Conservation (phyloP, 148 eudicot genomes). For the Heliamphora exappendiculata region DNA sequence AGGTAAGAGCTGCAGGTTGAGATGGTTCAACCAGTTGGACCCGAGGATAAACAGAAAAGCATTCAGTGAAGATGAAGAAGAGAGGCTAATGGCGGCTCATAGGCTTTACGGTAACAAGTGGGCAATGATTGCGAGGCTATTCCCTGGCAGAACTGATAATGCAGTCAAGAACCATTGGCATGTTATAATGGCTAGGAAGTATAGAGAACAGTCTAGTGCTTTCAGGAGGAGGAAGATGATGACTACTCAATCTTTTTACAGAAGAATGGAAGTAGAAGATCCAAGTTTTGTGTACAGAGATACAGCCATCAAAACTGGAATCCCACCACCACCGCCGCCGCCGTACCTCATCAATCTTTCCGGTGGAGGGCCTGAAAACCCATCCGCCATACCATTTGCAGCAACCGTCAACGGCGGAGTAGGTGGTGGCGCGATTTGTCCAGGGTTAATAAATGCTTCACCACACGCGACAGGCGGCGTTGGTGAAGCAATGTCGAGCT, state of each 20-base stretch:
- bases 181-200: slow-evolving; percentile 78
- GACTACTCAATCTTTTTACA: background rate
- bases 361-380: background rate
- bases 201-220: slow-evolving; percentile 58
- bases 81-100: slow-evolving; percentile 67
- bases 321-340: background rate
- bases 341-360: background rate
- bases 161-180: slow-evolving; percentile 97
- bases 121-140: slow-evolving; percentile 78
- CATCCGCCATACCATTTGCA: background rate
- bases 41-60: slow-evolving; percentile 79
- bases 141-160: slow-evolving; percentile 83
- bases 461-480: too few species aligned
- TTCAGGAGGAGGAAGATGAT: slow-evolving; percentile 40
- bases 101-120: slow-evolving; percentile 78
- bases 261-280: background rate
- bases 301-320: background rate
- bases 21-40: slow-evolving; percentile 91
- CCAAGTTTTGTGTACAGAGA: background rate
- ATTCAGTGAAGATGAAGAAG: slow-evolving; percentile 77
- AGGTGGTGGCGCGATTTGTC: too few species aligned
- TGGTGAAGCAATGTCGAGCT: background rate
- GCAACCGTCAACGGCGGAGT: background rate
- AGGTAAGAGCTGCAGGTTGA: slow-evolving; percentile 87
- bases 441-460: too few species aligned